These are phyloP conservation scores for Claviceps sp. DNA, from an alignment of 2,329 filamentous ascomycete species.

Conservation along the genomic window DNA sequence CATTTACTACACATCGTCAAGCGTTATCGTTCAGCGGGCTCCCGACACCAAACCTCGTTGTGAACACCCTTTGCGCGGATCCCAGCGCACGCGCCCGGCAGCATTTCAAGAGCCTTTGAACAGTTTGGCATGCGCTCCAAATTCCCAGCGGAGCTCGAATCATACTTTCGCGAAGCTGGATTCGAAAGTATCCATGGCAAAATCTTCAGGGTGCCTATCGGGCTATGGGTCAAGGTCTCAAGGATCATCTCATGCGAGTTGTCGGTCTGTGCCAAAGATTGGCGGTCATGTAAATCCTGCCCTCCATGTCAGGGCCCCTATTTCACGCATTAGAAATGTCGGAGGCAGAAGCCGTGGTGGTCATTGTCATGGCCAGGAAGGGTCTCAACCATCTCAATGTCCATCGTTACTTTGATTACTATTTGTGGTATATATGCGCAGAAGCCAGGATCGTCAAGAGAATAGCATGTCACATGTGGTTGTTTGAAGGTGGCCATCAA, in stretches of 20 bases:
- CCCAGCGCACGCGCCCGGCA: no score
- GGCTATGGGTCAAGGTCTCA: constrained; percentile 21
- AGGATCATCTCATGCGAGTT: constrained; percentile 20
- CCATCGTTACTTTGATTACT: constrained; percentile 23
- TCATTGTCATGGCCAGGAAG: constrained; percentile 14
- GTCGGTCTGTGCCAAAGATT: constrained; percentile 26
- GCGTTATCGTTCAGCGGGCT: no score
- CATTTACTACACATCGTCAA: no score
- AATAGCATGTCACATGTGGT: background rate
- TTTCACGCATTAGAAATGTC: constrained; percentile 18
- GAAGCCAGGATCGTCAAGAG: constrained; percentile 11
- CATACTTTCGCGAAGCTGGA: constrained; percentile 7
- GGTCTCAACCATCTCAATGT: constrained; percentile 14
- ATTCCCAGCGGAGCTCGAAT: constrained; percentile 8
- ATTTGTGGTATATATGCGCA: constrained; percentile 26
- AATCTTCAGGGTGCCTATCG: constrained; percentile 24
- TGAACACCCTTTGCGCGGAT: no score
- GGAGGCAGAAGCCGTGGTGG: constrained; percentile 16
- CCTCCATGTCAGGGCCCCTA: constrained; percentile 21
- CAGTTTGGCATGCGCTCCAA: constrained; percentile 10
- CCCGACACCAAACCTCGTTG: no score
- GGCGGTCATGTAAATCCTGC: constrained; percentile 21
- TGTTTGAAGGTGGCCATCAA: background rate
- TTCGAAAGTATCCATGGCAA: constrained; percentile 16
- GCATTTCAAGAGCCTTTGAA: constrained; percentile 3